These are phyloP conservation scores for Teunomyces atbi DNA, from an alignment of 805 yeast species.

Conservation along the genomic window DNA sequence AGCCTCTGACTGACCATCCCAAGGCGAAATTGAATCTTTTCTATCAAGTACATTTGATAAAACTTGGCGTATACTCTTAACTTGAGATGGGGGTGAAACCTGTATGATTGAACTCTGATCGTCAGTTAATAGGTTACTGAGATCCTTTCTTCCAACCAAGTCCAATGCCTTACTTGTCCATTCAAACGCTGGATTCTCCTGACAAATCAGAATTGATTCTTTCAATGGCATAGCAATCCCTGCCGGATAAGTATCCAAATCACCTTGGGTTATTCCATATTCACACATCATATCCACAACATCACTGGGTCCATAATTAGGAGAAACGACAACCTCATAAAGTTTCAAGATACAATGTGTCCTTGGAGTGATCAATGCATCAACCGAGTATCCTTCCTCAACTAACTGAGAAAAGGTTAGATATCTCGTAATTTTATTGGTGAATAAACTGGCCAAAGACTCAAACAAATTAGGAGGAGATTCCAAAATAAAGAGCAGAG, in stretches of 20 bases:
- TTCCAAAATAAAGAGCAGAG: conserved; percentile 46
- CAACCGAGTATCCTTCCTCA: conserved; percentile 60
- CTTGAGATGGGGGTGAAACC: conserved; percentile 1
- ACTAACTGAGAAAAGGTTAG: conserved; percentile 65
- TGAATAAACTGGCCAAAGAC: conserved; percentile 52
- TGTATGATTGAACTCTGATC: background rate
- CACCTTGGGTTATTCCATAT: conserved; percentile 47
- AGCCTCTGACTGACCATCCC: conserved; percentile 72
- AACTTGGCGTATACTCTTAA: conserved; percentile 40
- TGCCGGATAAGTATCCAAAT: conserved; percentile 67
- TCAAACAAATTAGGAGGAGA: conserved; percentile 61
- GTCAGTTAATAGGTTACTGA: conserved; percentile 32
- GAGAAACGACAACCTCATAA: conserved; percentile 61
- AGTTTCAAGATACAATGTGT: conserved; percentile 57
- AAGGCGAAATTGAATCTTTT: conserved; percentile 50
- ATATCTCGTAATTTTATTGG: conserved; percentile 47
- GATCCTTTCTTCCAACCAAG: conserved; percentile 67
- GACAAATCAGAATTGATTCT: conserved; percentile 56
- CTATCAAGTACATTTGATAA: conserved; percentile 37
- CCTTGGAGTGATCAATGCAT: conserved; percentile 62
- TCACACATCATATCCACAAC: conserved; percentile 63
- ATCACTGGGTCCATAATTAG: conserved; percentile 49
- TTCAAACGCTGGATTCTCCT: conserved; percentile 48
- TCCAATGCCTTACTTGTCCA: conserved; percentile 49
- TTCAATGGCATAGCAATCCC: conserved; percentile 69